Base-by-base conservation (phyloP, 345 rosid species). In the Linum tenue region DNA sequence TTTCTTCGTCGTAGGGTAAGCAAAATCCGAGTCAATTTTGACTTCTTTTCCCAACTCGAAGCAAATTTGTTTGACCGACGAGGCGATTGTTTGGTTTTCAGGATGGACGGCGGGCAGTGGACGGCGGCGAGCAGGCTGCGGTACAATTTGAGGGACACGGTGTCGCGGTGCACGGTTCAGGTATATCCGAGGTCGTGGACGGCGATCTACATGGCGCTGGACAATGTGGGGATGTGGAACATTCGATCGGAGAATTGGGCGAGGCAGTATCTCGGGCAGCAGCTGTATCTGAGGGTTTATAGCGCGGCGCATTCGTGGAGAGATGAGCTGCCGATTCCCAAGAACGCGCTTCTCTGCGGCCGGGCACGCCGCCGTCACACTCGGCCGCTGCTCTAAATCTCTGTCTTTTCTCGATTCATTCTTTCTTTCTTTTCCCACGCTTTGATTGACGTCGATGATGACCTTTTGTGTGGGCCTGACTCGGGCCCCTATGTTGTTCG, bases 211-310 rank as follows among this genome's bases (percentile, higher is more conserved):
- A 69, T 84, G 84, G 82, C 94, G 12, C 42, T 87, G 67, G 94
- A 87, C 73, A 87, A 84, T 15, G 90, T 85, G 37, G 94, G 94
- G 57, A 84, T 87, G 89, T 87, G 92, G 92, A 87, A 83, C 56
- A 64, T 87, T 60, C 81, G 92, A 73, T 87, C 90, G 0, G 89
- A 84, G 79, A 81, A 81, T 73, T 87, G 90, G 92, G 82, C 69
- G 14, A 80, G 79, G 31, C 89, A 81, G 59, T 84, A 87, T 73
- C 66, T 87, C 35, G 94, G 90, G 37, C 94, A 87, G 40, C 94
- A 87, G 67, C 83, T 87, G 69, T 87, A 87, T 69, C 78, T 84
- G 35, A 79, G 86, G 0, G 83, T 87, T 0, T 78, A 75, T 73
- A 82, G 89, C 0, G 57, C 84, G 1, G 77, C 83, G 35, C 84